Base-by-base conservation (phyloP, 371 early-diverging fungal species). In the Mucor racemosus region DNA sequence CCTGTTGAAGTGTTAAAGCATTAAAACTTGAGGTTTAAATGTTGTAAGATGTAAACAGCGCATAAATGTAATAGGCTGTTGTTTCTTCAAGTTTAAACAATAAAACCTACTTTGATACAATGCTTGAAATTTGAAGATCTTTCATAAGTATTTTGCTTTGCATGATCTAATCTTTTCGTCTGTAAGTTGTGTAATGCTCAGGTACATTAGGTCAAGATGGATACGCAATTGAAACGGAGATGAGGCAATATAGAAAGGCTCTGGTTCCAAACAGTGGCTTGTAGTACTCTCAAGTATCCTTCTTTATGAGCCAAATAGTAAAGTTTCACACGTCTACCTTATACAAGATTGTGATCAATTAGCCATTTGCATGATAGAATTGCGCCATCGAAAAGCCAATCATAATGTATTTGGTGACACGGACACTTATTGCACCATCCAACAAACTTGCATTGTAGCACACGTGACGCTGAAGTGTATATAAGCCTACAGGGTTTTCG, bases 341-440 rank as follows among this genome's bases (percentile, higher is more conserved):
- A 34, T 35, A 58, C 39, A 58, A 55, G 55, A 55, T 55, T 55
- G 55, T 55, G 55, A 35, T 55, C 55, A 55, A 61, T 67, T 56
- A 67, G 67, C 48, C 33, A 31, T 57, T 67, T 21, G 50, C 56
- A 62, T 62, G 62, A 57, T 40, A 39, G 40, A 17, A 67, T 71
- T 67, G 71, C 71, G 71, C 71, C 40, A 71, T 71, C 26, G 19
- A 19, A 40, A 14, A 33, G 14, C 67, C 67, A 67, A 67, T 67
- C 48, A 62, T 21, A 44, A 44, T 26, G 17, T 50, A 50, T 50
- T 50, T 26, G 50, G 26, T 50, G 50, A 50, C 26, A 26, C 44
- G 44, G 44, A 44, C 44, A 17, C 50, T 21, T 50, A 58, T 38
- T n/a, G 42, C 42, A 17, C 26, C 9, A 44, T 57, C 21, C 48